Evolutionary conservation across 2,329 filamentous ascomycete species (phyloP).

Genomic region (Blumeriella jaapii): DNA sequence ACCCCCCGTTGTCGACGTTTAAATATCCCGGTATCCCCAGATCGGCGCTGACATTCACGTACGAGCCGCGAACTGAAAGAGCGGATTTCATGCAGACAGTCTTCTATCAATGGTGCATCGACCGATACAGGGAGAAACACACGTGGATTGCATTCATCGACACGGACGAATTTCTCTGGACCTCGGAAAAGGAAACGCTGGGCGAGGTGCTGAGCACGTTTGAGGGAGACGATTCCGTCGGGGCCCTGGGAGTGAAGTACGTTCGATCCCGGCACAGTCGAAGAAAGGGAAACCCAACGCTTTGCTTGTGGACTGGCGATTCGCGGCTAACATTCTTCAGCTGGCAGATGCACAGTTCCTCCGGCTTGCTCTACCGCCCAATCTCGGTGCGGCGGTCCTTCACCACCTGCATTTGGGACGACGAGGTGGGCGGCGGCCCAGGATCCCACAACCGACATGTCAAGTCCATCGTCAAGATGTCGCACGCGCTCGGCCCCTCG

Average conservation of each 20-base stretch:
- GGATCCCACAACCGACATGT: slow-evolving; percentile 24
- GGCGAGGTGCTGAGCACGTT: slow-evolving; percentile 21
- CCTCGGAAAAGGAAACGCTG: slow-evolving; percentile 18
- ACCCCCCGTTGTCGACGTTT: slow-evolving; percentile 16
- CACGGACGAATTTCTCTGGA: slow-evolving; percentile 23
- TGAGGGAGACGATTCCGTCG: slow-evolving; percentile 20
- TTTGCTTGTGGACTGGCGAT: too few relatives aligned
- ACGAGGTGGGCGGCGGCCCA: slow-evolving; percentile 10
- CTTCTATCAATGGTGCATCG: slow-evolving; percentile 19
- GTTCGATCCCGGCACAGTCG: neutral
- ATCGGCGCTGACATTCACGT: slow-evolving; percentile 18
- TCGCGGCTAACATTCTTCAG: slow-evolving; percentile 6
- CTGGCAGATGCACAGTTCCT: slow-evolving; percentile 26
- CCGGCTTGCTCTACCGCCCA: slow-evolving; percentile 20
- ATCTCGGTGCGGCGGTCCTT: slow-evolving; percentile 21
- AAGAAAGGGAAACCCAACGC: neutral
- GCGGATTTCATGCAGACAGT: slow-evolving; percentile 11
- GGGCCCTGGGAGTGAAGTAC: slow-evolving; percentile 25
- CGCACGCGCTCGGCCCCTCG: slow-evolving; percentile 12
- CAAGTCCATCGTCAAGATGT: slow-evolving; percentile 26
- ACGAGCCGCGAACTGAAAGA: slow-evolving; percentile 9
- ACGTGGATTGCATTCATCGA: slow-evolving; percentile 28
- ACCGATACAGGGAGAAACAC: slow-evolving; percentile 19
- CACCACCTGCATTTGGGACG: slow-evolving; percentile 25
- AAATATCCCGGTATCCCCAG: slow-evolving; percentile 17